Evolutionary conservation across 225 moss, liverwort and hornwort genomes (phyloP).

Genomic region (Ulota crispa): DNA sequence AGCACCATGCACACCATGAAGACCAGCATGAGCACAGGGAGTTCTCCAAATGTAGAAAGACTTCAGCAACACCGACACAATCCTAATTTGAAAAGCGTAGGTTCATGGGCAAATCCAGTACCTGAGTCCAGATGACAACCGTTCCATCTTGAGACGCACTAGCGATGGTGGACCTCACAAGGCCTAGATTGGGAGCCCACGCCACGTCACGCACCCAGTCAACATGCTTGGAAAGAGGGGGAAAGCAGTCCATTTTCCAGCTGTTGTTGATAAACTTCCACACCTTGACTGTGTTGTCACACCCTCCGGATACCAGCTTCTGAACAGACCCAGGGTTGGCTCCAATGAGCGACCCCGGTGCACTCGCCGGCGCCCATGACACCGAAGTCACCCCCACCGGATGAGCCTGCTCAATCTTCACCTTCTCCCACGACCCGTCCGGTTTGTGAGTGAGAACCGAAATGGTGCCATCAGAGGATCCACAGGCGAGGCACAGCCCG

Average conservation of each 20-base stretch:
- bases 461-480: slow-evolving; percentile 89
- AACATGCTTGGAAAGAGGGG: slow-evolving; percentile 80
- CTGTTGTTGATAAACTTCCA: slow-evolving; percentile 82
- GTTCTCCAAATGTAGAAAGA: not conserved
- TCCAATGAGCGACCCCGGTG: slow-evolving; percentile 78
- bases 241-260: slow-evolving; percentile 95
- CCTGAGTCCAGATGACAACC: slow-evolving; percentile 89
- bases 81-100: not conserved
- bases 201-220: slow-evolving; percentile 98
- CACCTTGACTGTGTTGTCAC: slow-evolving; percentile 93
- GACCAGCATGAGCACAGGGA: not conserved
- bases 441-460: slow-evolving; percentile 73
- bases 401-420: slow-evolving; percentile 89
- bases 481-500: slow-evolving; percentile 81
- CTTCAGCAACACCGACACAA: not conserved
- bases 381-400: slow-evolving; percentile 92
- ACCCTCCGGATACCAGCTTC: slow-evolving; percentile 85
- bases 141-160: slow-evolving; percentile 95
- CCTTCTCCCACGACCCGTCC: slow-evolving; percentile 83
- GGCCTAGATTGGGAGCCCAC: slow-evolving; percentile 92
- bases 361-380: slow-evolving; percentile 85
- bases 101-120: slow-evolving; percentile 1
- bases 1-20: not conserved
- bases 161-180: slow-evolving; percentile 85
- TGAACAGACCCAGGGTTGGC: slow-evolving; percentile 58